Percentiles rank a stretch among this genome's conserved stretches.
Conservation (phyloP, 306 rosid species). For the Crataegus laevigata region DNA sequence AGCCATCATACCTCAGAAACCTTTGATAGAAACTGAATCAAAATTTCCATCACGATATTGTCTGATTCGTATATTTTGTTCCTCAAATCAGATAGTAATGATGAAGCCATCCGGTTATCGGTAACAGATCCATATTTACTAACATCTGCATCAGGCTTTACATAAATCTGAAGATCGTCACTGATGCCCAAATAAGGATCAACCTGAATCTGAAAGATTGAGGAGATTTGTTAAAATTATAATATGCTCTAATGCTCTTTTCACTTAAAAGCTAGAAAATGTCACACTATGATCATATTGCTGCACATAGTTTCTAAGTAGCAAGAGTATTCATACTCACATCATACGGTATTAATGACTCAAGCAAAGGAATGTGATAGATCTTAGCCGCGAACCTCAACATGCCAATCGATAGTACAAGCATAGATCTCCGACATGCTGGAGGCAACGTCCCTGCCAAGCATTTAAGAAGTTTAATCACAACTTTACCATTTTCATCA, state of each 20-base stretch:
- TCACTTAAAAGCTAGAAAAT: not conserved
- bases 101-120: constrained; percentile 60
- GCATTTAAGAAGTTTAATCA: constrained; percentile 1
- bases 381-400: constrained; percentile 66
- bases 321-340: constrained; percentile 39
- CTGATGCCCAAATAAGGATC: constrained; percentile 76
- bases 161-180: constrained; percentile 71
- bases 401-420: constrained; percentile 70
- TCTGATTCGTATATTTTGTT: constrained; percentile 47
- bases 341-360: constrained; percentile 47
- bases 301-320: not conserved
- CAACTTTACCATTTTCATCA: not conserved
- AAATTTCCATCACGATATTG: constrained; percentile 40
- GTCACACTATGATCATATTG: not conserved
- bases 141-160: constrained; percentile 48
- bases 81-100: constrained; percentile 48
- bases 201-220: constrained; percentile 41
- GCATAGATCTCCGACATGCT: constrained; percentile 60
- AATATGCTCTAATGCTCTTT: not conserved
- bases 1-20: constrained; percentile 49
- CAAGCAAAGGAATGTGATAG: constrained; percentile 68
- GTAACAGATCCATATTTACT: constrained; percentile 58
- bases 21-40: constrained; percentile 49
- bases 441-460: constrained; percentile 60
- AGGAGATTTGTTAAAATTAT: not conserved